phyloP scores from a whole-genome alignment of 129 eudicot genomes.

The Rutidosis leptorrhynchoides region DNA sequence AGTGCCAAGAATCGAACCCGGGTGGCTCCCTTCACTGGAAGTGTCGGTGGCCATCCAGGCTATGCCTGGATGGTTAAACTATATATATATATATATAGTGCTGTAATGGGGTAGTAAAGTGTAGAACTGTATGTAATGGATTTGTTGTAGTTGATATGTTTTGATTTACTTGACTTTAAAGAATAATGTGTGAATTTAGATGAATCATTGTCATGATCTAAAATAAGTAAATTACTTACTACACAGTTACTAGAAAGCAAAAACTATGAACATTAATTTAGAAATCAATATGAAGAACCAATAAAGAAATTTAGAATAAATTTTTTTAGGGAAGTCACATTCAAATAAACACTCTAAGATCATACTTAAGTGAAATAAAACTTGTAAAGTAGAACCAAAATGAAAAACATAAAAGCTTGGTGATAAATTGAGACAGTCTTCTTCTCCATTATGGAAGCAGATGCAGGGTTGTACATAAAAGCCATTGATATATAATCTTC shows the following conservation, averaged over 20 bases:
- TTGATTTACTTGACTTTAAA: no score
- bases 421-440: conserved; percentile 24
- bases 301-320: not conserved
- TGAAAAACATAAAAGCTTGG: conserved; percentile 23
- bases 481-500: conserved; percentile 57
- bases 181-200: no score
- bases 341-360: conserved; percentile 8
- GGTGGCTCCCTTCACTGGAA: no score
- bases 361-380: conserved; percentile 14
- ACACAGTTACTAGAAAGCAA: not conserved
- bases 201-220: not conserved
- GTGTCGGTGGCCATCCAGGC: no score
- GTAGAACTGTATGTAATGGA: no score
- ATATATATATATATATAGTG: no score
- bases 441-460: conserved; percentile 15
- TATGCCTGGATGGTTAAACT: no score
- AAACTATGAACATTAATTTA: not conserved
- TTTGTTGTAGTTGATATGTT: no score
- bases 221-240: not conserved
- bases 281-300: not conserved
- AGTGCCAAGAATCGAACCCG: no score
- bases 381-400: conserved; percentile 25
- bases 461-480: conserved; percentile 65
- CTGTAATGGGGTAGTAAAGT: no score
- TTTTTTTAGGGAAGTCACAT: not conserved